Conservation (phyloP, 108 stramenopile species). For the Aurantiochytrium sp. region DNA sequence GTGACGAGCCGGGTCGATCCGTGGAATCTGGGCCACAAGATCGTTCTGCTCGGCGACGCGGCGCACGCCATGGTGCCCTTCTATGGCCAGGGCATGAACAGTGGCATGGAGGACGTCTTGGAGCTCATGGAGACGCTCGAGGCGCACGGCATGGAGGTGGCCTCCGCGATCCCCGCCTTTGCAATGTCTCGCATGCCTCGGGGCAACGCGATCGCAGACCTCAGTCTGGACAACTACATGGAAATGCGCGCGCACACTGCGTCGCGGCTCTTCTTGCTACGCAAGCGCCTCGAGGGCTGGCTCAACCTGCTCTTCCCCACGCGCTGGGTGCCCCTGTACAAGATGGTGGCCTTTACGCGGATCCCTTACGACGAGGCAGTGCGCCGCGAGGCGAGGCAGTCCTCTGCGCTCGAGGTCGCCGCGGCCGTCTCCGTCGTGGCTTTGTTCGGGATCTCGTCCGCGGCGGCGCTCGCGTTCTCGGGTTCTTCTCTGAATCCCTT, state of each 20-base stretch:
- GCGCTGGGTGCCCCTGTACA: conserved; percentile 32
- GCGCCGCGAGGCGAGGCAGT: conserved; percentile 23
- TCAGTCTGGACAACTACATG: conserved; percentile 41
- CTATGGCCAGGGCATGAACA: conserved; percentile 82
- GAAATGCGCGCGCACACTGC: conserved; percentile 42
- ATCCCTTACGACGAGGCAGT: conserved; percentile 42
- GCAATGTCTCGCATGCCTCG: background rate
- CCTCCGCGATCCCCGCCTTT: background rate
- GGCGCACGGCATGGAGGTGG: background rate
- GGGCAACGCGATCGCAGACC: conserved; percentile 37
- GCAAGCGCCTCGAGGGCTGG: conserved; percentile 25
- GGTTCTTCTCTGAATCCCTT: too few species aligned
- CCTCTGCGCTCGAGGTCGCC: background rate
- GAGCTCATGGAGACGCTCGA: conserved; percentile 40
- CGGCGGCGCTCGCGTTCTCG: too few species aligned
- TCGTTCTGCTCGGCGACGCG: conserved; percentile 75
- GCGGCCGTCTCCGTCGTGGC: too few species aligned
- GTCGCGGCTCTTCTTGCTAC: background rate
- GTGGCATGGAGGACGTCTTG: conserved; percentile 74
- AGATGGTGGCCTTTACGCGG: conserved; percentile 38
- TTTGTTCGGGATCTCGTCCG: too few species aligned
- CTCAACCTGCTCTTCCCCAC: conserved; percentile 22
- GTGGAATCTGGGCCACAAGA: conserved; percentile 45
- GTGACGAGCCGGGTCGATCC: conserved; percentile 59
- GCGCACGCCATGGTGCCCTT: conserved; percentile 78